Evolutionary conservation across 2,329 filamentous ascomycete genomes (phyloP).

Genomic region (Raffaelea albimanens): DNA sequence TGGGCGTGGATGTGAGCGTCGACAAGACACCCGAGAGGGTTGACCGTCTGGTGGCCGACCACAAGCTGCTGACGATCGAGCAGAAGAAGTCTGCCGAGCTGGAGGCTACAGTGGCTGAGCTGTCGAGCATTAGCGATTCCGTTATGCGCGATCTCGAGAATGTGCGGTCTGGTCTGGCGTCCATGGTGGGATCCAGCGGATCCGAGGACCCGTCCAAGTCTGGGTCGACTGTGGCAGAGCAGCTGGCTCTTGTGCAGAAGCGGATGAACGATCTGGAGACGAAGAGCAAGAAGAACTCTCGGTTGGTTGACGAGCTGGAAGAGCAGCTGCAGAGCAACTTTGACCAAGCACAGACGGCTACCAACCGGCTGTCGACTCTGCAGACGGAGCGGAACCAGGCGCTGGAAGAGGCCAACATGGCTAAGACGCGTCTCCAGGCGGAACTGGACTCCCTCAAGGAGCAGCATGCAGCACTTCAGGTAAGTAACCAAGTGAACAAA

Average conservation of each 20-base stretch:
- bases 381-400: conserved; percentile 66
- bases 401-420: conserved; percentile 67
- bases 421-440: conserved; percentile 51
- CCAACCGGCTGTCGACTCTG: conserved; percentile 75
- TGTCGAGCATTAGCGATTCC: conserved; percentile 48
- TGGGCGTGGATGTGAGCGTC: conserved; percentile 55
- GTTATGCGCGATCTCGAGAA: conserved; percentile 54
- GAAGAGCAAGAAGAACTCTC: conserved; percentile 81
- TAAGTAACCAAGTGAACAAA: conserved; percentile 36
- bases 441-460: conserved; percentile 60
- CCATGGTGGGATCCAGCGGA: conserved; percentile 40
- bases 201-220: conserved; percentile 32
- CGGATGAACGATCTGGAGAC: conserved; percentile 53
- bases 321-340: conserved; percentile 93
- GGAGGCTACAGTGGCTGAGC: conserved; percentile 42
- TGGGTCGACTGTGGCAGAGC: conserved; percentile 40
- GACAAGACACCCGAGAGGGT: conserved; percentile 58
- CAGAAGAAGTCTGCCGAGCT: conserved; percentile 51
- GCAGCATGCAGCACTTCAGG: conserved; percentile 70
- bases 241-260: conserved; percentile 54
- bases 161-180: conserved; percentile 44
- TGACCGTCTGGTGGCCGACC: conserved; percentile 43
- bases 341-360: conserved; percentile 79
- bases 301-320: conserved; percentile 89
- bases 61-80: conserved; percentile 49